Conservation (phyloP, 208 protist genomes). For the Acanthamoeba culbertsoni region DNA sequence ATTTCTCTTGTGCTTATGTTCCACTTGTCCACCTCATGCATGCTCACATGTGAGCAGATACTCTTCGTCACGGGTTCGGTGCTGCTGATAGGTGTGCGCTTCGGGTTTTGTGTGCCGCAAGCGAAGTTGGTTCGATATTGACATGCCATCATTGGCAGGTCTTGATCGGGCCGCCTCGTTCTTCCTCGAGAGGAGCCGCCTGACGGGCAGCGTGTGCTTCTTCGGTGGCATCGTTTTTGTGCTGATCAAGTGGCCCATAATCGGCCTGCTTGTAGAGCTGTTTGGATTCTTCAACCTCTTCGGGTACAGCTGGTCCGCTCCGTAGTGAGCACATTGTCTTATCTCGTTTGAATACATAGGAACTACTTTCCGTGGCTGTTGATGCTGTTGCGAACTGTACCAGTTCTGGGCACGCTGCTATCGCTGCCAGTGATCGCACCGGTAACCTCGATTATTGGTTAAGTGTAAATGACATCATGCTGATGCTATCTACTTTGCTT, state of each 20-base stretch:
- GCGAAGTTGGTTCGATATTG: not conserved
- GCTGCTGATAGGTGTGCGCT: slow-evolving; percentile 71
- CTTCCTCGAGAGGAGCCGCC: slow-evolving; percentile 76
- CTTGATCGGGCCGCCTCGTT: slow-evolving; percentile 58
- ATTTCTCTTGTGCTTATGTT: too few relatives aligned
- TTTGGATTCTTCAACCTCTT: slow-evolving; percentile 85
- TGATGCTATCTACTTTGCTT: not conserved
- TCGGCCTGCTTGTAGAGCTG: slow-evolving; percentile 79
- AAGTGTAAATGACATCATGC: not conserved
- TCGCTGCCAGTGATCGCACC: slow-evolving; percentile 43
- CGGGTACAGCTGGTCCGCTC: slow-evolving; percentile 69
- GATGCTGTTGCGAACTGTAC: slow-evolving; percentile 67
- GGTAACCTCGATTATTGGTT: too few relatives aligned
- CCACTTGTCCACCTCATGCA: not conserved
- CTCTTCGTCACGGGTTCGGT: slow-evolving; percentile 78
- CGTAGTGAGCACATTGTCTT: not conserved
- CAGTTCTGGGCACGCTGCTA: slow-evolving; percentile 73
- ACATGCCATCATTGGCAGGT: not conserved
- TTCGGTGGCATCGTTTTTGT: slow-evolving; percentile 79
- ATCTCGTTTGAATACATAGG: slow-evolving; percentile 36
- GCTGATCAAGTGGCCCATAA: slow-evolving; percentile 71
- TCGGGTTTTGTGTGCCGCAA: not conserved
- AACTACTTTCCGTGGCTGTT: slow-evolving; percentile 79
- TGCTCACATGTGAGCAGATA: slow-evolving; percentile 55
- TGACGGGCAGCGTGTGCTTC: slow-evolving; percentile 74